These are phyloP conservation scores for Telopea speciosissima DNA, from an alignment of 177 flowering plant genomes.

Conservation along the genomic window DNA sequence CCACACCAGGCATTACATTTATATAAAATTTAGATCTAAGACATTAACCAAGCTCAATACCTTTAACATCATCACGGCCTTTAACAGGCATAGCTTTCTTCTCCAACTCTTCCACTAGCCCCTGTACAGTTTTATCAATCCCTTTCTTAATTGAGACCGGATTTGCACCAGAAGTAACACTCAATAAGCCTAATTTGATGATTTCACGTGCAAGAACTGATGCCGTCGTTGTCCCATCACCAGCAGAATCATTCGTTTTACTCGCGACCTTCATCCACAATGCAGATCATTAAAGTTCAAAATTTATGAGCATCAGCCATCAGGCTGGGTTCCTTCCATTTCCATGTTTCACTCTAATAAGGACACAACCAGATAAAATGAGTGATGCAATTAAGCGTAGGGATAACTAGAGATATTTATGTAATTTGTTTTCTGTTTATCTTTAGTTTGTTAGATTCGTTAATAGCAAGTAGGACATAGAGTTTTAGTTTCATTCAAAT, in stretches of 20 bases:
- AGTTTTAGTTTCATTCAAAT: too few species aligned
- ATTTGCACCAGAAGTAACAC: constrained; percentile 97
- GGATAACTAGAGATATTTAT: too few species aligned
- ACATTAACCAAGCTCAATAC: constrained; percentile 26
- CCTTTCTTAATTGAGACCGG: constrained; percentile 90
- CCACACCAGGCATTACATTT: neutral
- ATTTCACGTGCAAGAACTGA: constrained; percentile 93
- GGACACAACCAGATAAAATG: too few species aligned
- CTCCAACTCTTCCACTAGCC: constrained; percentile 71
- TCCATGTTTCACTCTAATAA: too few species aligned
- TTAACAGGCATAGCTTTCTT: constrained; percentile 80
- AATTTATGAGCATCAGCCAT: too few species aligned
- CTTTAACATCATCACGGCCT: constrained; percentile 89
- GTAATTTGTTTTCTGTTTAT: too few species aligned
- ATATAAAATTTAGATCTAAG: neutral
- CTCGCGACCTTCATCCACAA: constrained; percentile 74
- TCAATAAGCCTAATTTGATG: constrained; percentile 78
- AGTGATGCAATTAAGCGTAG: too few species aligned
- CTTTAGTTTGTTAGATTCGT: too few species aligned
- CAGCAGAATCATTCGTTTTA: constrained; percentile 97
- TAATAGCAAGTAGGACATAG: too few species aligned
- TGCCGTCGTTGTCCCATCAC: constrained; percentile 98
- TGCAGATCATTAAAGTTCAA: neutral
- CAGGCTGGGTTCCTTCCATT: too few species aligned
- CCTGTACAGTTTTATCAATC: constrained; percentile 80